Conservation (phyloP, 352 stramenopile species). For the Globisporangium irregulare region DNA sequence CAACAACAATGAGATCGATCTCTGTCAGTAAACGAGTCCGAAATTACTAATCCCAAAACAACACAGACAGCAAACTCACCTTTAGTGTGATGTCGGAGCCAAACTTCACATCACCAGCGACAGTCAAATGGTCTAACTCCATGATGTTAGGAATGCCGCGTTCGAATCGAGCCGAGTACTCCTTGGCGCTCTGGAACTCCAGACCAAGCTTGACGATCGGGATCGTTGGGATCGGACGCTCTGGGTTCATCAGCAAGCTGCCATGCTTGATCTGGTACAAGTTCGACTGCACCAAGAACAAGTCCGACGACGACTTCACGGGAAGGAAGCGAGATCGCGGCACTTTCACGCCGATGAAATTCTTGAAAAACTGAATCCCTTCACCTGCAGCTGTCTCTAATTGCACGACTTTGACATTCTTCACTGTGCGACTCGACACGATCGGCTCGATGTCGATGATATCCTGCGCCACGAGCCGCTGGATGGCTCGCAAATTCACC, state of each 20-base stretch:
- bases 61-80: slow-evolving; percentile 33
- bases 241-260: slow-evolving; percentile 86
- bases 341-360: slow-evolving; percentile 95
- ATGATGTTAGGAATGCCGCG: slow-evolving; percentile 91
- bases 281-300: slow-evolving; percentile 94
- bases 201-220: slow-evolving; percentile 93
- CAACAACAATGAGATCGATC: slow-evolving; percentile 2
- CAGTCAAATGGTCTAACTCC: slow-evolving; percentile 92
- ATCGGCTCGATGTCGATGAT: slow-evolving; percentile 98
- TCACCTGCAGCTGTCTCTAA: slow-evolving; percentile 97
- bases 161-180: slow-evolving; percentile 87
- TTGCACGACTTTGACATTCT: slow-evolving; percentile 94
- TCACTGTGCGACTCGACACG: slow-evolving; percentile 92
- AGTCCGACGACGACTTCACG: slow-evolving; percentile 99
- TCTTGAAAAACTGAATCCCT: slow-evolving; percentile 98
- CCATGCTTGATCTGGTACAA: slow-evolving; percentile 93
- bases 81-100: slow-evolving; percentile 91
- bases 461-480: slow-evolving; percentile 94
- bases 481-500: slow-evolving; percentile 97
- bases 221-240: slow-evolving; percentile 77
- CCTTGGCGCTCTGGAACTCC: slow-evolving; percentile 87
- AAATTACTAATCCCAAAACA: neutral
- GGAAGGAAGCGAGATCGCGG: slow-evolving; percentile 96
- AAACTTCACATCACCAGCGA: slow-evolving; percentile 92
- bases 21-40: neutral